A percentile compares a stretch with the other conserved stretches of the same genome.
Conservation (phyloP, 345 rosid species). For the Lenwebbia sp. region DNA sequence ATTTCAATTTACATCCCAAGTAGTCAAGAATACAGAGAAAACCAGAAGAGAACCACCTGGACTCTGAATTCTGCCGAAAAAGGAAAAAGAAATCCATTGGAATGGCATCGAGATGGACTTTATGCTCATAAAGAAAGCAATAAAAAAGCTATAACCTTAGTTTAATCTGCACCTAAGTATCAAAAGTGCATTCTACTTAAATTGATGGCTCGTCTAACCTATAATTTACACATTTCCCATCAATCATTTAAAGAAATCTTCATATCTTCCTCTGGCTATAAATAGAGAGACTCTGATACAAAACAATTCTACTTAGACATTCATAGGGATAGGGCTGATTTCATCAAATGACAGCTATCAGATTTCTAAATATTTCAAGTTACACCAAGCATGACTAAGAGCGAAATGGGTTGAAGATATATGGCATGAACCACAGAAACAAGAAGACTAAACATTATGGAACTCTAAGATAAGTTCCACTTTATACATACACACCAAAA, state of each 20-base stretch:
- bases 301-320: not conserved
- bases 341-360: not conserved
- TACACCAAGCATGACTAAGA: not conserved
- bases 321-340: not conserved
- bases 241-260: not conserved
- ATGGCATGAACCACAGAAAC: not conserved
- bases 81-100: not conserved
- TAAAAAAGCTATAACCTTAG: not conserved
- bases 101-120: not conserved
- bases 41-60: not conserved
- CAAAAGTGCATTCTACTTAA: not conserved
- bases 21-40: not conserved
- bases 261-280: not conserved
- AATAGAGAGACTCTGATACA: not conserved
- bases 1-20: not conserved
- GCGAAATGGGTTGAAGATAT: not conserved
- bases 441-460: not conserved
- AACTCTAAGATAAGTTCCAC: not conserved
- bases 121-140: not conserved
- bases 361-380: not conserved
- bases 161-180: not conserved
- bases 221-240: not conserved
- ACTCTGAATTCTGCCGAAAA: not conserved
- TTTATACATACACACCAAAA: not conserved
- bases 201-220: not conserved